A percentile compares a stretch with the other conserved stretches of the same genome.
phyloP scores from a whole-genome alignment of 1,139 yeast genomes.

The Kodamaea anthophila region DNA sequence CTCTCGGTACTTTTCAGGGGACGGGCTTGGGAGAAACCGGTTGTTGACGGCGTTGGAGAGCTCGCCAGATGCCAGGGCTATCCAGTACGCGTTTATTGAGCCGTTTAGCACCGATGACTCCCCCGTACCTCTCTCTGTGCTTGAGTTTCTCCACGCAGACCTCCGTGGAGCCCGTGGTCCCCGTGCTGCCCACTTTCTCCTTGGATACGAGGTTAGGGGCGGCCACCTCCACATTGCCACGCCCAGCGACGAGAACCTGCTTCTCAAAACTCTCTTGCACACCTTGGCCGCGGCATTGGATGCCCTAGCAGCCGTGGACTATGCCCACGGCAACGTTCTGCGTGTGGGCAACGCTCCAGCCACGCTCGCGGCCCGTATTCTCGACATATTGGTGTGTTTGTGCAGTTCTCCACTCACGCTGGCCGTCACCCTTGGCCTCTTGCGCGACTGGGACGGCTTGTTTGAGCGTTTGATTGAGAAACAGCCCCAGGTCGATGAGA shows the following conservation, averaged over 20 bases:
- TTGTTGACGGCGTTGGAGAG: slow-evolving; percentile 69
- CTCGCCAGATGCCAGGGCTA: slow-evolving; percentile 64
- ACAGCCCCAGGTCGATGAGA: slow-evolving; percentile 48
- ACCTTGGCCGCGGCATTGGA: slow-evolving; percentile 45
- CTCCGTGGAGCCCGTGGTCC: slow-evolving; percentile 40
- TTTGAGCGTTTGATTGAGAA: slow-evolving; percentile 46
- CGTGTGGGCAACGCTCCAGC: slow-evolving; percentile 49
- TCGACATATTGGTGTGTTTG: slow-evolving; percentile 57
- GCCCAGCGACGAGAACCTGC: slow-evolving; percentile 25
- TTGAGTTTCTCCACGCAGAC: slow-evolving; percentile 52
- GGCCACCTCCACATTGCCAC: slow-evolving; percentile 19
- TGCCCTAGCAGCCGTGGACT: slow-evolving; percentile 32
- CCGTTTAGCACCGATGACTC: slow-evolving; percentile 53
- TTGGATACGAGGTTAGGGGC: slow-evolving; percentile 55
- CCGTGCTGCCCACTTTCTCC: slow-evolving; percentile 63
- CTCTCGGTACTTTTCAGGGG: slow-evolving; percentile 42
- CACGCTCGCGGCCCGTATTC: slow-evolving; percentile 48
- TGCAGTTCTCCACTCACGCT: slow-evolving; percentile 54
- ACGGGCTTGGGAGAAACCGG: slow-evolving; percentile 50
- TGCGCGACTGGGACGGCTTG: slow-evolving; percentile 43
- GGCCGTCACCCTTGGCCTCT: slow-evolving; percentile 40
- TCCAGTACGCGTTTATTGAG: slow-evolving; percentile 65
- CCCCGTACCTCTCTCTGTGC: slow-evolving; percentile 48
- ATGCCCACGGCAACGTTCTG: slow-evolving; percentile 29
- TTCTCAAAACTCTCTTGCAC: slow-evolving; percentile 49